Base-by-base conservation (phyloP, 768 basidiomycete species). In the Cantharellus anzutake region DNA sequence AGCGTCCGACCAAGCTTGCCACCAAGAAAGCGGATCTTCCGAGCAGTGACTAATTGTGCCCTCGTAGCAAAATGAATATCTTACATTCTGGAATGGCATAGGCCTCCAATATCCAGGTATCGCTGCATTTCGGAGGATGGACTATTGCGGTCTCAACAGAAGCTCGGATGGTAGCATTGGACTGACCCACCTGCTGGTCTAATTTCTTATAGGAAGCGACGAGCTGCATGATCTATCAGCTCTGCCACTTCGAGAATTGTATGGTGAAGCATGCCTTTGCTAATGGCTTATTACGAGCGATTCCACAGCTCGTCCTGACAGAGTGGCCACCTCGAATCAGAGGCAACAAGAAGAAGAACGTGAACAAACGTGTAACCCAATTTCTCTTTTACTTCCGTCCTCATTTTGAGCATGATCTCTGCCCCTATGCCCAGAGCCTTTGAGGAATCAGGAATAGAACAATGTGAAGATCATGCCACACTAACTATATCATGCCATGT, bases 331-430 rank as follows among this genome's bases (percentile, higher is more conserved):
- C 2, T 11, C 37, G 38, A 44, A 48, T 48, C 20, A 29, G 20
- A 29, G 20, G 20, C 20, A 1, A 29, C 51, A 20, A 34, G 29
- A 41, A 29, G 72, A 84, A 64, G 64, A 91, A 91, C 7, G 92
- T 91, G 57, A 89, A 92, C 50, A 84, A 90, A 55, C n/a, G 89
- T 91, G 67, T 99, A 99, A 14, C 90, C 86, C 38, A 98, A 75
- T 65, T 79, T 76, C 35, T 73, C 70, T 57, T 75, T 74, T 4
- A 98, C 80, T 57, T 82, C 80, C 58, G 74, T 73, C 63, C 92
- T 75, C 51, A 86, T 78, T 60, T 77, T 80, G n/a, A 72, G 70
- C 82, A 96, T 92, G 38, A 93, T 67, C 66, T 88, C 88, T 2
- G 91, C 90, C 2, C 82, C 93, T 53, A 97, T 81, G 3, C 84